phyloP scores from a whole-genome alignment of 108 stramenopile genomes.

The Cyclostephanos tholiformis region DNA sequence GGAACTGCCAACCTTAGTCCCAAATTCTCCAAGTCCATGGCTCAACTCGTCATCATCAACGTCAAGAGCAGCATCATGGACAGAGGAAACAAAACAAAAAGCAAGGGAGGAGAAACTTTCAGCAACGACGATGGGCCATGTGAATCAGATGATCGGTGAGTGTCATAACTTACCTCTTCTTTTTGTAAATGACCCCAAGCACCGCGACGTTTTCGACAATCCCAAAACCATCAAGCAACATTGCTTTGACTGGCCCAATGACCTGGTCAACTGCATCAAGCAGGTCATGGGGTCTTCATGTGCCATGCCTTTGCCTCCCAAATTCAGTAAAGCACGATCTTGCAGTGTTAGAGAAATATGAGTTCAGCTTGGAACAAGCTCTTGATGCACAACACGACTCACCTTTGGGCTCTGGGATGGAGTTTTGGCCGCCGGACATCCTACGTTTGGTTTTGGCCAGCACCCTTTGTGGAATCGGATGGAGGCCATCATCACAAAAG shows the following conservation, averaged over 20 bases:
- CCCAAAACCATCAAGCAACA: too few relatives aligned
- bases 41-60: too few relatives aligned
- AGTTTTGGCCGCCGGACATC: not conserved
- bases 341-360: constrained; percentile 4
- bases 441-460: not conserved
- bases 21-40: too few relatives aligned
- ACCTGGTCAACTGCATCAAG: not conserved
- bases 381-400: constrained; percentile 11
- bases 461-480: constrained; percentile 4
- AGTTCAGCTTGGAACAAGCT: not conserved
- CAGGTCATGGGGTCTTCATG: not conserved
- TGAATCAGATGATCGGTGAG: too few relatives aligned
- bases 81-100: too few relatives aligned
- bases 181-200: too few relatives aligned
- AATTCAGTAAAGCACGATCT: constrained; percentile 12
- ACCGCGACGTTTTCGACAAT: too few relatives aligned
- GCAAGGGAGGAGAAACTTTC: too few relatives aligned
- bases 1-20: too few relatives aligned
- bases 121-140: too few relatives aligned
- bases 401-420: constrained; percentile 8
- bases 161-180: too few relatives aligned
- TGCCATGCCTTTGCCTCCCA: not conserved
- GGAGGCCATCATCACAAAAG: not conserved
- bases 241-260: not conserved
- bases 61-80: too few relatives aligned